Conservation (phyloP, 2,329 filamentous ascomycete genomes). For the Pseudogymnoascus sp. region DNA sequence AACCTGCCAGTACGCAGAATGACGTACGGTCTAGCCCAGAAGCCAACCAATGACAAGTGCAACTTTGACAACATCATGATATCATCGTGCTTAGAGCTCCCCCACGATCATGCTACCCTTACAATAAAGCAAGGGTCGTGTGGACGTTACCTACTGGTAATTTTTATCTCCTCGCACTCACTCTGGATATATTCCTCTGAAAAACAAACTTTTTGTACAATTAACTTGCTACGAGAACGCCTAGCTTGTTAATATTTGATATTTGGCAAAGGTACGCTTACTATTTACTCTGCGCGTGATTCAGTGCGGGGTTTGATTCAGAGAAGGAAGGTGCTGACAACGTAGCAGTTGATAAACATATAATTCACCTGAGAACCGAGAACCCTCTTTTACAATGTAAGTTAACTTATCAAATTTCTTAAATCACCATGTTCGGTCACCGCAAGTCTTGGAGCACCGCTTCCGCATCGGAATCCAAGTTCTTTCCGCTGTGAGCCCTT, state of each 20-base stretch:
- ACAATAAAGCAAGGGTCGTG: constrained; percentile 3
- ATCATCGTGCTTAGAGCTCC: constrained; percentile 3
- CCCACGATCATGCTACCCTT: not conserved
- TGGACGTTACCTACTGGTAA: not conserved
- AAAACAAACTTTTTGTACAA: not conserved
- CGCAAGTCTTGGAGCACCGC: not conserved
- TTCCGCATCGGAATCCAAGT: not conserved
- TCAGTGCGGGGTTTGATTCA: not conserved
- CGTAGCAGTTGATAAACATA: not conserved
- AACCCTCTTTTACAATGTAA: not conserved
- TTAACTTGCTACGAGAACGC: not conserved
- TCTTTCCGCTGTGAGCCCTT: not conserved
- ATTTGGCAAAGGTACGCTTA: not conserved
- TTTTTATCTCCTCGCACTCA: not conserved
- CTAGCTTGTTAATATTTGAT: not conserved
- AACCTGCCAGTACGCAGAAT: not conserved
- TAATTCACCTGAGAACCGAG: not conserved
- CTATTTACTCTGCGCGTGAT: not conserved
- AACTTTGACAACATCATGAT: constrained; percentile 6
- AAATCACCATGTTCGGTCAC: constrained; percentile 1
- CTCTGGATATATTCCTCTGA: not conserved
- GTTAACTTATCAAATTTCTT: not conserved
- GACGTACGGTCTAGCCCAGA: not conserved
- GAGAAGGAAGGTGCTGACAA: constrained; percentile 3
- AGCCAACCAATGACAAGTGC: not conserved